A percentile compares a stretch with the other conserved stretches of the same genome.
Evolutionary conservation across 2,329 filamentous ascomycete genomes (phyloP).

Genomic region (Fusarium sp.): DNA sequence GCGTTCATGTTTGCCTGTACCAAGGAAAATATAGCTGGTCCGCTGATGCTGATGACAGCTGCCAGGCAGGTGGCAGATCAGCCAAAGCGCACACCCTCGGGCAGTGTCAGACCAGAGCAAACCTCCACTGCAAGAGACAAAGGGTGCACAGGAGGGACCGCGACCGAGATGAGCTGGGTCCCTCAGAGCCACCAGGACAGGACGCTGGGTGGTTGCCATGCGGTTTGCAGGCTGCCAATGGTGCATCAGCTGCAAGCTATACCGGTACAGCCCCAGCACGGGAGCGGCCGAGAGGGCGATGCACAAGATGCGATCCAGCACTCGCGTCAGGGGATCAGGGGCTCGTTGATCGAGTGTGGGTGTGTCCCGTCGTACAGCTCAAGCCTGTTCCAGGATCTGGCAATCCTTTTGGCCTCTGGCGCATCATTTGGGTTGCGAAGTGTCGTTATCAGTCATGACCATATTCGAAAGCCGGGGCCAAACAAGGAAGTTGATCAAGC

Average conservation of each 20-base stretch:
- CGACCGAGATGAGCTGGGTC: constrained; percentile 5
- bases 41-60: constrained; percentile 6
- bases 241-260: constrained; percentile 29
- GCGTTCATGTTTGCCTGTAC: neutral
- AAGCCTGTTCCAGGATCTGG: constrained; percentile 32
- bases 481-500: constrained; percentile 20
- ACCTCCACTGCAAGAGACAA: neutral
- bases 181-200: constrained; percentile 10
- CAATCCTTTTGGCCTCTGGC: constrained; percentile 24
- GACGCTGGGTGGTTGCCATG: constrained; percentile 5
- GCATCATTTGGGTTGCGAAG: constrained; percentile 14
- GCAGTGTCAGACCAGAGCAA: constrained; percentile 22
- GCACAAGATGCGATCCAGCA: constrained; percentile 41
- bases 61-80: neutral
- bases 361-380: constrained; percentile 38
- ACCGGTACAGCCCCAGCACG: constrained; percentile 29
- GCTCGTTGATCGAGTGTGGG: constrained; percentile 20
- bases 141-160: constrained; percentile 22
- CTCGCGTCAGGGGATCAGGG: constrained; percentile 31
- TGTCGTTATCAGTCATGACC: constrained; percentile 3
- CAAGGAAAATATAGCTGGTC: neutral
- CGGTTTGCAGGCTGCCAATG: constrained; percentile 14
- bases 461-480: neutral
- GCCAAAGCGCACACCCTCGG: neutral
- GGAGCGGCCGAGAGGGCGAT: constrained; percentile 36